phyloP scores from a whole-genome alignment of 306 rosid genomes.

The Castanea mollissima region DNA sequence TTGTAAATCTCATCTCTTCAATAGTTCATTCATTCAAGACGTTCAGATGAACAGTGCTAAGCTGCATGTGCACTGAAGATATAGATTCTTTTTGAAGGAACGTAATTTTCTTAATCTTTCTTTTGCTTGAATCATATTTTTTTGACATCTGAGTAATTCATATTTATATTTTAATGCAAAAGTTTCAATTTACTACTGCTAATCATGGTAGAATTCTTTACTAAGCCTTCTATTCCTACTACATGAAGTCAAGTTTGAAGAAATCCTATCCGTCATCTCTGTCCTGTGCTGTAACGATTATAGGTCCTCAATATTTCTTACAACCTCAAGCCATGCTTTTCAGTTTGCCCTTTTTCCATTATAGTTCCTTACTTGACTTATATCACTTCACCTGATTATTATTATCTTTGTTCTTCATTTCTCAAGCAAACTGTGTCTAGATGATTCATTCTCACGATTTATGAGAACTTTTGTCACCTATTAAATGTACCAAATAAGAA shows the following conservation, averaged over 20 bases:
- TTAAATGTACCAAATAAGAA: too few species aligned
- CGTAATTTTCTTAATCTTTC: not conserved
- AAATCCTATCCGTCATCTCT: not conserved
- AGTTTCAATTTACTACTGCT: too few species aligned
- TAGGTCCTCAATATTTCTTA: not conserved
- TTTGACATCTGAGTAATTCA: not conserved
- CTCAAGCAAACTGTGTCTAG: too few species aligned
- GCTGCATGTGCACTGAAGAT: constrained; percentile 4
- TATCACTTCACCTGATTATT: not conserved
- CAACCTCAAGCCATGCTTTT: not conserved
- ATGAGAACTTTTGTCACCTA: too few species aligned
- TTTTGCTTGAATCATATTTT: not conserved
- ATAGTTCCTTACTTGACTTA: not conserved
- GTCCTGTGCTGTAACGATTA: not conserved
- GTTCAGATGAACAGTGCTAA: not conserved
- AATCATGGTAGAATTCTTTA: too few species aligned
- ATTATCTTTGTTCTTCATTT: too few species aligned
- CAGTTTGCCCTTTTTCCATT: not conserved
- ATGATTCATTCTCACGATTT: too few species aligned
- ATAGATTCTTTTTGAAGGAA: not conserved
- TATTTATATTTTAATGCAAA: too few species aligned
- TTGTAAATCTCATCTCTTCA: not conserved
- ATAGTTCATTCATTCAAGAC: not conserved
- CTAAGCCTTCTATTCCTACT: not conserved
- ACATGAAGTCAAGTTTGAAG: not conserved